A percentile compares a stretch with the other conserved stretches of the same genome.
Conservation (phyloP, 768 basidiomycete genomes). For the Russula sp. region DNA sequence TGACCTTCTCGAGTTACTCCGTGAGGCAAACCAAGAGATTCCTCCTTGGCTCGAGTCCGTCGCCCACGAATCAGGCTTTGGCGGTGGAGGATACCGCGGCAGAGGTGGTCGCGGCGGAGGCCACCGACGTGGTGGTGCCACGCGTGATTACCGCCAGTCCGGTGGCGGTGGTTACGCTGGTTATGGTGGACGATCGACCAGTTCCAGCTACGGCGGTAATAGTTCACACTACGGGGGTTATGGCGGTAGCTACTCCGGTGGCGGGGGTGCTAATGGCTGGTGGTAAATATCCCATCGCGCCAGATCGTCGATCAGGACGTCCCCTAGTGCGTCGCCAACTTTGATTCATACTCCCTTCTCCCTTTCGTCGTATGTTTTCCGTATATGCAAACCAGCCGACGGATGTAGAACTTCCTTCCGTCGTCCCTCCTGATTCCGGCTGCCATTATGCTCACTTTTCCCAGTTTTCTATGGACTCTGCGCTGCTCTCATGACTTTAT, state of each 20-base stretch:
- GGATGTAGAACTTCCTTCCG: not conserved
- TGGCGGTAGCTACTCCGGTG: slow-evolving; percentile 25
- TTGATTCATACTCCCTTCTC: slow-evolving; percentile 1
- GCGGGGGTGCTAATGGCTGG: slow-evolving; percentile 33
- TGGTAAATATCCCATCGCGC: slow-evolving; percentile 37
- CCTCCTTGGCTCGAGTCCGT: slow-evolving; percentile 88
- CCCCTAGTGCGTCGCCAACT: not conserved
- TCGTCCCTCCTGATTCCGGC: not conserved
- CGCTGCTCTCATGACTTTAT: slow-evolving; percentile 55
- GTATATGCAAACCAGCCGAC: not conserved
- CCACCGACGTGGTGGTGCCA: slow-evolving; percentile 53
- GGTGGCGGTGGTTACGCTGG: slow-evolving; percentile 31
- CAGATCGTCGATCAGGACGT: slow-evolving; percentile 1
- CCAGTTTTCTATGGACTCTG: slow-evolving; percentile 32
- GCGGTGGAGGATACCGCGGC: slow-evolving; percentile 41
- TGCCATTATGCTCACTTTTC: slow-evolving; percentile 10
- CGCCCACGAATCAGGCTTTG: slow-evolving; percentile 72
- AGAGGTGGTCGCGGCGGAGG: slow-evolving; percentile 46
- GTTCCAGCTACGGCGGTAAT: slow-evolving; percentile 32
- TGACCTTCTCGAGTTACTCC: slow-evolving; percentile 86
- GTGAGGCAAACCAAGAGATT: slow-evolving; percentile 94
- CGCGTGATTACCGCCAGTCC: slow-evolving; percentile 36
- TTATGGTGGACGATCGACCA: slow-evolving; percentile 28
- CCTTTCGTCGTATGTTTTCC: slow-evolving; percentile 5
- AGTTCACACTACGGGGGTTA: slow-evolving; percentile 25